Percentiles rank a stretch among this genome's conserved stretches.
These are phyloP conservation scores for Xylariaceae sp. DNA, from an alignment of 2,329 filamentous ascomycete species.

Conservation along the genomic window DNA sequence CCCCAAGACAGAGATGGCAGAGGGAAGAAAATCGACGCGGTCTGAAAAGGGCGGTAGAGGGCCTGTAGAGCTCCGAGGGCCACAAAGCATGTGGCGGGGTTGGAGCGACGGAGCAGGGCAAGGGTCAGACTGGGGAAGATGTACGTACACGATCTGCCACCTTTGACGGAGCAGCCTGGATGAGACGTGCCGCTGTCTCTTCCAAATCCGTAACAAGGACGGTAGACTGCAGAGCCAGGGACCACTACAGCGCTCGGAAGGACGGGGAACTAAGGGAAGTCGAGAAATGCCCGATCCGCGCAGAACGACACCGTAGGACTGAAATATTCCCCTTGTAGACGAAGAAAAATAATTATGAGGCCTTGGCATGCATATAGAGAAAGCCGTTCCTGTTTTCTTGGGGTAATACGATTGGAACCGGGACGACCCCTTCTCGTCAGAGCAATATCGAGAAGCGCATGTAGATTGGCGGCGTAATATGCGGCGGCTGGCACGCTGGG, in stretches of 20 bases:
- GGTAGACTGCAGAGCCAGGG: constrained; percentile 21
- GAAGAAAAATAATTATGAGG: constrained; percentile 23
- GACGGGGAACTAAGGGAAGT: constrained; percentile 33
- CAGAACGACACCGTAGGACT: constrained; percentile 22
- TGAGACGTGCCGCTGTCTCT: constrained; percentile 14
- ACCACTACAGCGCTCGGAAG: constrained; percentile 25
- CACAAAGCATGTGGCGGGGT: constrained; percentile 32
- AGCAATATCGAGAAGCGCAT: constrained; percentile 34
- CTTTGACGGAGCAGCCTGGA: constrained; percentile 16
- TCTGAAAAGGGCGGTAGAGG: constrained; percentile 30
- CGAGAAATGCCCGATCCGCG: constrained; percentile 26
- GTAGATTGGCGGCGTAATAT: constrained; percentile 36
- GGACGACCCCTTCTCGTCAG: constrained; percentile 25
- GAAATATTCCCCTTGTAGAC: constrained; percentile 20
- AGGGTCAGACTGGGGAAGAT: constrained; percentile 27
- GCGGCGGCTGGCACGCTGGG: constrained; percentile 24
- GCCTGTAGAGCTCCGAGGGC: constrained; percentile 25
- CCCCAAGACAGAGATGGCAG: constrained; percentile 29
- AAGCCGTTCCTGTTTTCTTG: constrained; percentile 25
- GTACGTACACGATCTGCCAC: constrained; percentile 22
- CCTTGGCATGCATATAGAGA: constrained; percentile 33
- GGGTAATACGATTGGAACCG: constrained; percentile 30
- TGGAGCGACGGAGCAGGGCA: constrained; percentile 24
- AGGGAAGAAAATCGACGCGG: constrained; percentile 30
- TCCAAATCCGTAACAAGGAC: constrained; percentile 22